Base-by-base conservation (phyloP, 1,139 yeast genomes). In the Lodderomyces beijingensis region DNA sequence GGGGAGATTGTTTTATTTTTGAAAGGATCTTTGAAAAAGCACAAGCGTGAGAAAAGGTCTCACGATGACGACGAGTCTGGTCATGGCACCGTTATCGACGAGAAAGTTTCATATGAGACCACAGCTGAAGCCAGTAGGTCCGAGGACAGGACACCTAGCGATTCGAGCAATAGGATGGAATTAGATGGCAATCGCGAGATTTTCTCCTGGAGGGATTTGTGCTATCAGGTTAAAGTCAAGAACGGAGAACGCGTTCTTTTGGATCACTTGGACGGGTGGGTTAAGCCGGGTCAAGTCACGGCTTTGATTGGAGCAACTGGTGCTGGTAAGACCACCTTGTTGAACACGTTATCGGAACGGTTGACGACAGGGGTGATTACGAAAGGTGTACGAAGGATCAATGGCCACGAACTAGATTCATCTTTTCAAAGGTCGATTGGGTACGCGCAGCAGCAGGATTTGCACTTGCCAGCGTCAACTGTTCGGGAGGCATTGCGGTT, bases 141-240 rank as follows among this genome's bases (percentile, higher is more conserved):
- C 16, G 31, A 16, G 9, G 29, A 28, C 21, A 15, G 11, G n/a
- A n/a, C n/a, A n/a, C n/a, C n/a, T n/a, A 19, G 21, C 10, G 10
- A 19, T 10, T 8, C 7, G 21, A 19, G 7, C 10, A 10, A 10
- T 8, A 7, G 21, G 10, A 10, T 7, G 9, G 21, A 19, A 19
- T 7, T 7, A 7, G 21, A 10, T 8, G 21, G 21, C 21, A 10
- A 10, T 8, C 21, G 21, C 10, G 35, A 79, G 32, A 76, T 79
- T 33, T 83, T 83, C 71, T 87, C 81, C 52, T 84, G 94, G 94
- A 75, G 75, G 52, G 75, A 82, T 50, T 77, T 84, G 31, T 78
- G 85, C 42, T 84, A 82, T 52, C 83, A 80, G 44, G 80, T 84
- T 37, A 69, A 77, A 47, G 76, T 81, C 49, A 81, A 82, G 51